A percentile compares a stretch with the other conserved stretches of the same genome.
Evolutionary conservation across 176 grass and related monocot species (phyloP).

Genomic region (Ensete ventricosum): DNA sequence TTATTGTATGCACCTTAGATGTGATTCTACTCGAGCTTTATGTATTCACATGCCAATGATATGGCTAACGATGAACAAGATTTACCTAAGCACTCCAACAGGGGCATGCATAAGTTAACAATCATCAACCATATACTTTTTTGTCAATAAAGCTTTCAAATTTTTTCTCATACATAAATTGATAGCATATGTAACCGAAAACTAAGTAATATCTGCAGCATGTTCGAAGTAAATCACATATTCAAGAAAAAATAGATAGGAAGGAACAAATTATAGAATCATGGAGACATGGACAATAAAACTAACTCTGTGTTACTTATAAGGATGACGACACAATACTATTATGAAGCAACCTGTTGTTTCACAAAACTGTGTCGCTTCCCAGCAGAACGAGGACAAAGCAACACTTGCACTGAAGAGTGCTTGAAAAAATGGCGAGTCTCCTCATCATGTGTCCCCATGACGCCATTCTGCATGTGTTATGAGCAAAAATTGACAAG

Average conservation of each 20-base stretch:
- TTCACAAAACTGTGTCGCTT: conserved; percentile 73
- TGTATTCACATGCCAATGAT: not conserved
- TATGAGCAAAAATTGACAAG: conserved; percentile 11
- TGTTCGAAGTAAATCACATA: not conserved
- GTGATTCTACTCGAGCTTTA: not conserved
- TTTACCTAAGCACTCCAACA: not conserved
- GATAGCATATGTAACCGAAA: not conserved
- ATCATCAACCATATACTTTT: not conserved
- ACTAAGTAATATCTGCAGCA: no score
- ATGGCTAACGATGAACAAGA: not conserved
- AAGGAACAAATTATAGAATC: not conserved
- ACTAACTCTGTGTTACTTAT: not conserved
- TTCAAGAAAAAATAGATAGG: not conserved
- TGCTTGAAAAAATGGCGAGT: conserved; percentile 79
- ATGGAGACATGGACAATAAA: not conserved
- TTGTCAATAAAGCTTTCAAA: not conserved
- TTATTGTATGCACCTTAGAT: no score
- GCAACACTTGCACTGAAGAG: conserved; percentile 73
- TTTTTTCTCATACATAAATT: not conserved
- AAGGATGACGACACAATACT: not conserved
- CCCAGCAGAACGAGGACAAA: conserved; percentile 74
- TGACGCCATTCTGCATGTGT: conserved; percentile 41
- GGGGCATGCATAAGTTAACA: not conserved
- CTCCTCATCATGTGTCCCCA: conserved; percentile 68
- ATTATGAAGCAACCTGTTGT: conserved; percentile 49